phyloP scores from a whole-genome alignment of 2,329 filamentous ascomycete genomes.

The Teratosphaeria pseudoeucalypti region DNA sequence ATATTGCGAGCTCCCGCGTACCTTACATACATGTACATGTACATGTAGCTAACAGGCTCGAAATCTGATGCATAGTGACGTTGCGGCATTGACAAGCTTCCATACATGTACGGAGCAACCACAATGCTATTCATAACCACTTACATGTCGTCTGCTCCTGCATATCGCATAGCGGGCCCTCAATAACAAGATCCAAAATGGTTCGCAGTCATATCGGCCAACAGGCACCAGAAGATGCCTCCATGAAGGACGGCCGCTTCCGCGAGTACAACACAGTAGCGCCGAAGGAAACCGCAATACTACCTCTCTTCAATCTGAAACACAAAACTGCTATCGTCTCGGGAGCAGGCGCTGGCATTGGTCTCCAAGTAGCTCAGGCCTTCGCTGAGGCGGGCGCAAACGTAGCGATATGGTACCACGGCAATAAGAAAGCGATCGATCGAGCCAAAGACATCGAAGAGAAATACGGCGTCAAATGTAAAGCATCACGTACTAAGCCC shows the following conservation, averaged over 20 bases:
- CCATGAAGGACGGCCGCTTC: slow-evolving; percentile 27
- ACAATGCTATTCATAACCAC: not conserved
- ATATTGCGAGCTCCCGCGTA: no score
- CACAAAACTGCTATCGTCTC: slow-evolving; percentile 28
- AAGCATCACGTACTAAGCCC: not conserved
- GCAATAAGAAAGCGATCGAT: slow-evolving; percentile 25
- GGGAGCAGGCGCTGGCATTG: slow-evolving; percentile 27
- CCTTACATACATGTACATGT: no score
- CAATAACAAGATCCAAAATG: not conserved
- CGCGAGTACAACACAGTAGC: slow-evolving; percentile 25
- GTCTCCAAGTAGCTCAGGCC: slow-evolving; percentile 23
- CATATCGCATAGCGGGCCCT: not conserved
- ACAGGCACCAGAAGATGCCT: slow-evolving; percentile 21
- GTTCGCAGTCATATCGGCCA: not conserved
- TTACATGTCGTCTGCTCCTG: not conserved
- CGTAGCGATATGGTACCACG: slow-evolving; percentile 36
- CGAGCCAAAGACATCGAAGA: slow-evolving; percentile 23
- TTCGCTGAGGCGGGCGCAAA: slow-evolving; percentile 33
- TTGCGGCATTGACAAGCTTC: not conserved
- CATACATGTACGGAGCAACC: not conserved
- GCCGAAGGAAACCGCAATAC: slow-evolving; percentile 17
- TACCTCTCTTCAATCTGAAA: slow-evolving; percentile 24
- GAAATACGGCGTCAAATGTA: slow-evolving; percentile 26
- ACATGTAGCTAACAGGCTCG: no score
- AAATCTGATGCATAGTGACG: not conserved